Base-by-base conservation (phyloP, 2,329 filamentous ascomycete genomes). In the Pseudonectria buxi region DNA sequence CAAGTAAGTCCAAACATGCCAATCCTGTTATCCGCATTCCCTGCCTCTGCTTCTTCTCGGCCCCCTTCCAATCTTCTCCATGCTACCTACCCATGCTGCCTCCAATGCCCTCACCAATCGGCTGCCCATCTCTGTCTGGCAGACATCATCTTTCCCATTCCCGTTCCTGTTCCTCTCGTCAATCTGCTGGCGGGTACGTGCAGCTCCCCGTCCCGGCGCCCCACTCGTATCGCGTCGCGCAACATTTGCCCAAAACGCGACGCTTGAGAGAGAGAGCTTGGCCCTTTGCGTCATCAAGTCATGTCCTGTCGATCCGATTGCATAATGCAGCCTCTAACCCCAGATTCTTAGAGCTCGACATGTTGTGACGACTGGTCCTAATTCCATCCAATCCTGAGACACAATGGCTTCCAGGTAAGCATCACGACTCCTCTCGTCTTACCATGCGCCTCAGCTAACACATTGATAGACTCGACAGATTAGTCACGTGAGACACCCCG, bases 401-500 rank as follows among this genome's bases (percentile, higher is more conserved):
- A 71, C 63, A 45, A 77, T 77, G 73, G 69, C 72, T 51, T 76
- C 73, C 51, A 75, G 72, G 71, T 73, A 50, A 55, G 62, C 50
- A 31, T 27, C 32, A 26, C 26, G 22, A n/a, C 24, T 25, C 28
- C 22, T 24, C 14, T 5, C 30, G 18, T 24, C 25, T 28, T 12
- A 33, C 14, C 15, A 14, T 11, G 7, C 38, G 14, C 33, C 29
- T 36, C 28, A 30, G 41, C 36, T 46, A 29, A 40, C 37, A 35
- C 43, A 14, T 22, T 24, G 35, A 39, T 54, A 87, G 85, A 75
- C 77, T 90, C 55, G 85, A 89, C 69, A 80, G 85, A 59, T 74
- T 90, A 53, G 85, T 90, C 72, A 89, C 83, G 84, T 89, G 75
- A 78, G 84, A 82, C 13, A n/a, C 28, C 26, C 22, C 30, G 9